A percentile compares a stretch with the other conserved stretches of the same genome.
Evolutionary conservation across 352 stramenopile species (phyloP).

Genomic region (Globisporangium splendens): DNA sequence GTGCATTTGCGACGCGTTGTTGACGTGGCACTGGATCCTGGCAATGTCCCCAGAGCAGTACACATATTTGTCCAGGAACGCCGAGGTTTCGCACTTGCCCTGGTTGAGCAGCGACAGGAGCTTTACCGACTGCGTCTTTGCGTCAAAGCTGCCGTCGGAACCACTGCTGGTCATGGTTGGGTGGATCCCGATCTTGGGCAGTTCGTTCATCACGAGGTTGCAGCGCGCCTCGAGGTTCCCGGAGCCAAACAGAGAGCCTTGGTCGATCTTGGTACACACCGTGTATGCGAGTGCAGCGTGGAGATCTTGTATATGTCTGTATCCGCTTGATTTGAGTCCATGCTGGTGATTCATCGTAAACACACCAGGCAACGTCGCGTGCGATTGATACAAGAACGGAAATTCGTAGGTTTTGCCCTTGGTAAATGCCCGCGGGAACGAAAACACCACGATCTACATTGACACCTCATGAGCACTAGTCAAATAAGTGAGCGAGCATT

Average conservation of each 20-base stretch:
- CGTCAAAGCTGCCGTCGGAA: slow-evolving; percentile 15
- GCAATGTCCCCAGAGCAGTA: slow-evolving; percentile 28
- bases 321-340: background rate
- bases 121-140: slow-evolving; percentile 24
- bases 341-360: slow-evolving; percentile 1
- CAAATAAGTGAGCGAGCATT: background rate
- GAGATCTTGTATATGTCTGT: slow-evolving; percentile 2
- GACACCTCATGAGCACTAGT: no score
- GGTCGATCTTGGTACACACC: slow-evolving; percentile 5
- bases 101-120: slow-evolving; percentile 36
- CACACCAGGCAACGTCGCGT: slow-evolving; percentile 16
- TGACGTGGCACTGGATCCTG: slow-evolving; percentile 31
- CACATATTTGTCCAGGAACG: slow-evolving; percentile 33
- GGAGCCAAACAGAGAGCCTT: slow-evolving; percentile 6
- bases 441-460: slow-evolving; percentile 16
- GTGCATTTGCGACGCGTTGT: slow-evolving; percentile 29
- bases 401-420: slow-evolving; percentile 19
- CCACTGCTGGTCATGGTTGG: slow-evolving; percentile 6
- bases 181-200: slow-evolving; percentile 19
- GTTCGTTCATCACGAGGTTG: slow-evolving; percentile 28
- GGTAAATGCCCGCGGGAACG: slow-evolving; percentile 15
- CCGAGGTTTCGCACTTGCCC: slow-evolving; percentile 27
- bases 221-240: slow-evolving; percentile 4
- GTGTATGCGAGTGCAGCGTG: slow-evolving; percentile 12
- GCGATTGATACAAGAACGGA: slow-evolving; percentile 21